Percentiles rank a stretch among this genome's conserved stretches.
phyloP scores from a whole-genome alignment of 2,329 filamentous ascomycete genomes.

The Nigrospora osmanthi region DNA sequence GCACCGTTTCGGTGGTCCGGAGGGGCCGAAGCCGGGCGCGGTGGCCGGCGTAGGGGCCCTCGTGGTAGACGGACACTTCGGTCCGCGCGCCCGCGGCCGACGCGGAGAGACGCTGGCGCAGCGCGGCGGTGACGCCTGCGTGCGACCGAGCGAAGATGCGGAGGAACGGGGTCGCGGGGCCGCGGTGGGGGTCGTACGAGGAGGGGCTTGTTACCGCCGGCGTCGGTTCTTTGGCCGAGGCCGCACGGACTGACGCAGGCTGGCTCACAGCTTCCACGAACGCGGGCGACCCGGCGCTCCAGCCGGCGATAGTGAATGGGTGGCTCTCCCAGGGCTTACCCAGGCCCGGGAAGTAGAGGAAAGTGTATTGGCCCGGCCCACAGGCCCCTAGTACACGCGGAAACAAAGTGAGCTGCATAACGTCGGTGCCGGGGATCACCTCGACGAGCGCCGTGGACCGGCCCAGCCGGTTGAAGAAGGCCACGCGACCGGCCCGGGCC shows the following conservation, averaged over 20 bases:
- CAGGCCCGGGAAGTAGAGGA: slow-evolving; percentile 10
- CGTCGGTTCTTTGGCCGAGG: neutral
- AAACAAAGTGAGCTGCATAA: slow-evolving; percentile 10
- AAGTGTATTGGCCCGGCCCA: slow-evolving; percentile 10
- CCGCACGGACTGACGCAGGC: neutral
- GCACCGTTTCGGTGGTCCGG: slow-evolving; percentile 7
- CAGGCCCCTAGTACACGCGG: slow-evolving; percentile 3
- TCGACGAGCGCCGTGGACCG: slow-evolving; percentile 6
- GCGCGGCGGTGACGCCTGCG: slow-evolving; percentile 6
- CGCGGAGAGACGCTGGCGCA: slow-evolving; percentile 3
- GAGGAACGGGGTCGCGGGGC: neutral
- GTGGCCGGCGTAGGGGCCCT: slow-evolving; percentile 11
- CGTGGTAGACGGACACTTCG: slow-evolving; percentile 7
- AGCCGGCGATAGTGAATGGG: slow-evolving; percentile 14
- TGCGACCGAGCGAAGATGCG: slow-evolving; percentile 8
- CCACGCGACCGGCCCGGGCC: slow-evolving; percentile 9
- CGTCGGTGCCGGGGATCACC: slow-evolving; percentile 6
- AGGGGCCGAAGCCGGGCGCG: slow-evolving; percentile 5
- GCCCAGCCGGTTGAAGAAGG: slow-evolving; percentile 10
- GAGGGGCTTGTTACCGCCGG: neutral
- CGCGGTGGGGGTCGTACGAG: too few species aligned
- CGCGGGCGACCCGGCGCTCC: slow-evolving; percentile 1
- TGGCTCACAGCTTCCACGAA: neutral
- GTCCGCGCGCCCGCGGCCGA: neutral
- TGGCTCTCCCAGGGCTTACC: slow-evolving; percentile 17